A percentile compares a stretch with the other conserved stretches of the same genome.
phyloP scores from a whole-genome alignment of 169 alveolate genomes.

The Plasmodium cynomolgi region DNA sequence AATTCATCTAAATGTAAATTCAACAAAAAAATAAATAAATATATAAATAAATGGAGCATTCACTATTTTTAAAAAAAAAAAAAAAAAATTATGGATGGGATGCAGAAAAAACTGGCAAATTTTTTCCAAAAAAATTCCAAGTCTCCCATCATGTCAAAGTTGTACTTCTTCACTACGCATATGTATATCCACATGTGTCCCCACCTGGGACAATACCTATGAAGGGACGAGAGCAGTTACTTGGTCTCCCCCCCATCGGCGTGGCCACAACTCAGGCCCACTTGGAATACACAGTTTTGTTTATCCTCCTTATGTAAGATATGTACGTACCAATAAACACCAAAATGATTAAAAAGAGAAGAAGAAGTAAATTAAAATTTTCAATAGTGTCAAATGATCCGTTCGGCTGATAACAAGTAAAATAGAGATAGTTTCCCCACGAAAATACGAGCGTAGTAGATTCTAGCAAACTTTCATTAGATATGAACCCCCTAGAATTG shows the following conservation, averaged over 20 bases:
- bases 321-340: constrained; percentile 61
- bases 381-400: constrained; percentile 72
- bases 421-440: constrained; percentile 64
- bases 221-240: neutral
- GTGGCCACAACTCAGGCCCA: constrained; percentile 27
- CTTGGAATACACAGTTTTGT: constrained; percentile 35
- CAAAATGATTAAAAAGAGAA: constrained; percentile 37
- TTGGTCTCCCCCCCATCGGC: neutral
- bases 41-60: neutral
- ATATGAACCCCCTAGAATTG: constrained; percentile 63
- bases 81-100: neutral
- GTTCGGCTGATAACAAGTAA: constrained; percentile 69
- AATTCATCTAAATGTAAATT: neutral
- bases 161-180: neutral
- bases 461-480: constrained; percentile 68
- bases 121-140: neutral
- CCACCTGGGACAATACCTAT: neutral
- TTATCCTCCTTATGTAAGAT: constrained; percentile 46
- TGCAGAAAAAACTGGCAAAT: neutral
- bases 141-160: neutral
- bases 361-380: constrained; percentile 14
- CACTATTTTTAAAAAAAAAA: neutral
- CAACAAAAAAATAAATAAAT: neutral
- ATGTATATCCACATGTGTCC: neutral
- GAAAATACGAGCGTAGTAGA: constrained; percentile 72